Evolutionary conservation across 148 eudicot genomes (phyloP).

Genomic region (Vaccinium macrocarpon): DNA sequence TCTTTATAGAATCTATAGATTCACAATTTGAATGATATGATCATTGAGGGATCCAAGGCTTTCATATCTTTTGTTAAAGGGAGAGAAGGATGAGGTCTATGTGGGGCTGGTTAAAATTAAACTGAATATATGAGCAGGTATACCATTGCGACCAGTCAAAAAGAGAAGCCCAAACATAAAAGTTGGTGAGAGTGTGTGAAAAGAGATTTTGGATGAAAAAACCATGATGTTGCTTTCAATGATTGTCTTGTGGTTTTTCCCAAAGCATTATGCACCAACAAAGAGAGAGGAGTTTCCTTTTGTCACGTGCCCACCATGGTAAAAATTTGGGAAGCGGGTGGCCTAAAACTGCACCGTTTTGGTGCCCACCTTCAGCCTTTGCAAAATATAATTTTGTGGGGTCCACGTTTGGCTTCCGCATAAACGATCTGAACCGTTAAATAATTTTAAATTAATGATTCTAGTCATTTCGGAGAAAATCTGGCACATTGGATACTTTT

Average conservation of each 20-base stretch:
- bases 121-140: too few species aligned
- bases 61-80: constrained; percentile 8
- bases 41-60: constrained; percentile 41
- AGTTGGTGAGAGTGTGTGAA: constrained; percentile 2
- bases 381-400: too few species aligned
- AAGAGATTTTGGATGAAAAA: not conserved
- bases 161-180: constrained; percentile 4
- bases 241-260: not conserved
- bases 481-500: too few species aligned
- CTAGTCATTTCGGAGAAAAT: too few species aligned
- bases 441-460: too few species aligned
- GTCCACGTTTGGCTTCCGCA: too few species aligned
- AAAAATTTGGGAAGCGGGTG: not conserved
- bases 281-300: not conserved
- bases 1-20: not conserved
- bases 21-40: constrained; percentile 11
- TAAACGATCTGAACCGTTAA: too few species aligned
- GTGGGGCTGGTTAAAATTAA: not conserved
- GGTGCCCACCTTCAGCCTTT: too few species aligned
- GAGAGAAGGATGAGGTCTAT: not conserved
- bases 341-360: too few species aligned
- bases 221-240: constrained; percentile 5
- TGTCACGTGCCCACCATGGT: not conserved
- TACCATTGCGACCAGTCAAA: constrained; percentile 1
- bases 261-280: not conserved